Evolutionary conservation across 768 basidiomycete genomes (phyloP), one percentile per base, ranked within the genome.

Genomic region (Sarcodon aspratus): DNA sequence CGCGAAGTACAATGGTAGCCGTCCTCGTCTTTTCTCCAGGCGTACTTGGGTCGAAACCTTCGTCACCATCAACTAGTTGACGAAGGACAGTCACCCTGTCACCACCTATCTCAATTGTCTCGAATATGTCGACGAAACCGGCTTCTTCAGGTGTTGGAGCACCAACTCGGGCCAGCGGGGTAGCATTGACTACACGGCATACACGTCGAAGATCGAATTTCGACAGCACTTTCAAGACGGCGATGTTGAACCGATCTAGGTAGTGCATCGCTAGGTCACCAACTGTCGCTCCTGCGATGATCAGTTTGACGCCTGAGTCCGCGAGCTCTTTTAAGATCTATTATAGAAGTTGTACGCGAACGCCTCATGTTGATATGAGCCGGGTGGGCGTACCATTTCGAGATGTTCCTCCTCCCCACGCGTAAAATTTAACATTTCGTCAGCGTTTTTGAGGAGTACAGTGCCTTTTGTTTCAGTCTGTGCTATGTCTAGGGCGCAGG

Each of bases 391-490:
- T 32, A 80, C 85, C 73, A 88, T 93, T 73, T 97, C 94, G 46
- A 96, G 73, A 59, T 97, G 93, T 64, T 94, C 84, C 67, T 99
- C 96, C 66, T 99, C 96, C 13, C 92, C 96, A 3, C 78, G 73
- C 0, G 94, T 93, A 60, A 99, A 99, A 69, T 96, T 93, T 54
- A 99, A 75, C 81, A 99, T 88, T 63, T 99, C 95, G 43, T 95
- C 85, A 8, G 93, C 90, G 62, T 79, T 97, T 64, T 93, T 90
- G 57, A 99, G 77, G 44, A 99, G 75, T 9, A 98, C 96, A 7
- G 96, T 99, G 46, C 96, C 96, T 65, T 99, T 99, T 13, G 96
- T 99, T 66, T 99, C 96, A 6, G 96, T 98, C 66, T 98, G 95
- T 3, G 94, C 80, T 49, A 90, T 78, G 61, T 98, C 96, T 51